phyloP scores from a whole-genome alignment of 306 rosid species.

The Prunus padus region DNA sequence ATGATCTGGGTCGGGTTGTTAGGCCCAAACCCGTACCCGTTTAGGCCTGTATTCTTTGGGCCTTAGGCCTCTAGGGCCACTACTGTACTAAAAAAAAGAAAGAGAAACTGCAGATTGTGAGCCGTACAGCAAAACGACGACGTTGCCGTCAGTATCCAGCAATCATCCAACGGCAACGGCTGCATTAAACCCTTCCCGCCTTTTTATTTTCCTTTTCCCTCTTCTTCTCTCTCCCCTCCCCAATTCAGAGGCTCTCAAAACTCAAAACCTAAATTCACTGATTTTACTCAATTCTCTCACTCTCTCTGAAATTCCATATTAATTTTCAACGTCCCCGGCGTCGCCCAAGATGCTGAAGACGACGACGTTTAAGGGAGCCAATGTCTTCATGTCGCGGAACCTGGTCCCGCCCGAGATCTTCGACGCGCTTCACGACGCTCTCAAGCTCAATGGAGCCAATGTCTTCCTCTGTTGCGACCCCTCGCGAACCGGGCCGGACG shows the following conservation, averaged over 20 bases:
- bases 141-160: neutral
- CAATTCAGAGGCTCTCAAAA: neutral
- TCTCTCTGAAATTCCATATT: neutral
- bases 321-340: neutral
- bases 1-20: too few species aligned
- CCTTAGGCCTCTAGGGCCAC: too few species aligned
- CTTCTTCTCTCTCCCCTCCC: neutral
- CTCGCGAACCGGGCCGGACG: conserved; percentile 66
- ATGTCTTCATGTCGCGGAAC: conserved; percentile 85
- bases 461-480: conserved; percentile 87
- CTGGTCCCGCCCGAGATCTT: conserved; percentile 86
- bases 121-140: neutral
- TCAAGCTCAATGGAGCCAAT: conserved; percentile 73
- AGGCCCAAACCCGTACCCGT: too few species aligned
- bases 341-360: conserved; percentile 46
- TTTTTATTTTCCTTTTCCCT: neutral
- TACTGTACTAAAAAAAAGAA: too few species aligned
- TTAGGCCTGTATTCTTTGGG: too few species aligned
- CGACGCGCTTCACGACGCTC: conserved; percentile 81
- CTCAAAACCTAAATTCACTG: neutral
- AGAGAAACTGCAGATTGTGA: too few species aligned
- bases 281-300: neutral
- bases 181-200: conserved; percentile 10
- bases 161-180: neutral
- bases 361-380: conserved; percentile 68